Conservation (phyloP, 1,139 yeast species). For the Candida sp. region DNA sequence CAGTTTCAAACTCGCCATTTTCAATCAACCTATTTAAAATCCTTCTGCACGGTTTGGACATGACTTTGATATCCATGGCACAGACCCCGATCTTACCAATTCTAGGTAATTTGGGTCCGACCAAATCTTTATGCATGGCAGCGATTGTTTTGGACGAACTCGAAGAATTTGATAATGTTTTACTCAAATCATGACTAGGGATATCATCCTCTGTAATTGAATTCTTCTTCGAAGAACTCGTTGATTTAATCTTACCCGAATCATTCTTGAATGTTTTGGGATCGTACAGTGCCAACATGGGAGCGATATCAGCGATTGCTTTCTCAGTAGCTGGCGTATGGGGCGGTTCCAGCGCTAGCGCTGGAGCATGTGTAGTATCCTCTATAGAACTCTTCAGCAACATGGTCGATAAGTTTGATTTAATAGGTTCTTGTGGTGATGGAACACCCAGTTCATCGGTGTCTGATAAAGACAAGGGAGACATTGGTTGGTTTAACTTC, state of each 20-base stretch:
- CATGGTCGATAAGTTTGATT: constrained; percentile 1
- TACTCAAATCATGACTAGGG: constrained; percentile 18
- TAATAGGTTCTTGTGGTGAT: constrained; percentile 4
- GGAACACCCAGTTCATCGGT: constrained; percentile 1
- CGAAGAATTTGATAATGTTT: constrained; percentile 36
- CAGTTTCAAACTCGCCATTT: constrained; percentile 94
- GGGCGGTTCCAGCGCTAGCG: constrained; percentile 19
- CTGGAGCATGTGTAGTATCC: neutral
- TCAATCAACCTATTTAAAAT: constrained; percentile 85
- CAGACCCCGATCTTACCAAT: constrained; percentile 97
- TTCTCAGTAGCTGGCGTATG: constrained; percentile 38
- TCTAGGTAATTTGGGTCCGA: constrained; percentile 57
- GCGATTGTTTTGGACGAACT: constrained; percentile 39
- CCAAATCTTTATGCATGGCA: constrained; percentile 39
- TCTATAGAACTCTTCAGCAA: neutral
- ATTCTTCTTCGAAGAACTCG: constrained; percentile 5
- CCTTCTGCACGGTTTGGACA: constrained; percentile 93
- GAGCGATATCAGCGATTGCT: constrained; percentile 78
- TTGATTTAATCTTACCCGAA: constrained; percentile 9
- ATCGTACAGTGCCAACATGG: constrained; percentile 65
- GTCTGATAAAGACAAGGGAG: constrained; percentile 26
- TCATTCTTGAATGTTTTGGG: constrained; percentile 72
- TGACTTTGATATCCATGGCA: constrained; percentile 97
- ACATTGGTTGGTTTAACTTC: constrained; percentile 27
- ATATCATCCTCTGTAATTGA: constrained; percentile 2